Conservation (phyloP, 2,329 filamentous ascomycete species). For the Eutypa lata region DNA sequence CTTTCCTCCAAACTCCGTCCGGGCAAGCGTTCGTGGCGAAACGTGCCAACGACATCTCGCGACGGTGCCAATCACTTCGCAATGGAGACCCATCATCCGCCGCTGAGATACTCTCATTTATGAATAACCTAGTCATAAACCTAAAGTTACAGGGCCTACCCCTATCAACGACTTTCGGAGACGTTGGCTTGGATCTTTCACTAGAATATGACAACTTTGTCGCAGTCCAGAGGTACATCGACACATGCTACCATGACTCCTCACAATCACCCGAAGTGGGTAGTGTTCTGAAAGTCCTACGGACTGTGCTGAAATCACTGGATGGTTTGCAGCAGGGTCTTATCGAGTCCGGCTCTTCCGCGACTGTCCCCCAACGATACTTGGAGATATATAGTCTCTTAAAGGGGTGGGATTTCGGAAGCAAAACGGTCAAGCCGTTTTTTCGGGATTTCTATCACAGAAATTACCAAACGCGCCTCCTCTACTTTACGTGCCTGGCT, state of each 20-base stretch:
- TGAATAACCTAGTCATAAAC: conserved; percentile 39
- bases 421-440: conserved; percentile 6
- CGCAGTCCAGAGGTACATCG: conserved; percentile 15
- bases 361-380: too few species aligned
- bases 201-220: conserved; percentile 11
- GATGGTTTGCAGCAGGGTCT: not conserved
- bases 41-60: conserved; percentile 3
- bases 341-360: too few species aligned
- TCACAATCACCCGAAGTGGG: not conserved
- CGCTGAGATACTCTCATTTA: conserved; percentile 28
- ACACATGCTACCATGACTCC: not conserved
- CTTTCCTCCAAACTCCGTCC: conserved; percentile 10
- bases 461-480: not conserved
- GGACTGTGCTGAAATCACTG: not conserved
- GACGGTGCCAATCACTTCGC: not conserved
- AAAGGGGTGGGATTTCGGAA: conserved; percentile 17
- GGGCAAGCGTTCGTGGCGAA: conserved; percentile 14
- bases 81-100: conserved; percentile 12
- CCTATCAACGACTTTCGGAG: conserved; percentile 26
- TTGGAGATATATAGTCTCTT: conserved; percentile 20
- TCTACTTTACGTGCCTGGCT: conserved; percentile 20
- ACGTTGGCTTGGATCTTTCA: conserved; percentile 29
- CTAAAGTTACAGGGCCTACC: conserved; percentile 21
- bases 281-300: not conserved
- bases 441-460: conserved; percentile 2